phyloP scores from a whole-genome alignment of 192 early-diverging fungal species.

The Phycomyces blakesleeanus region DNA sequence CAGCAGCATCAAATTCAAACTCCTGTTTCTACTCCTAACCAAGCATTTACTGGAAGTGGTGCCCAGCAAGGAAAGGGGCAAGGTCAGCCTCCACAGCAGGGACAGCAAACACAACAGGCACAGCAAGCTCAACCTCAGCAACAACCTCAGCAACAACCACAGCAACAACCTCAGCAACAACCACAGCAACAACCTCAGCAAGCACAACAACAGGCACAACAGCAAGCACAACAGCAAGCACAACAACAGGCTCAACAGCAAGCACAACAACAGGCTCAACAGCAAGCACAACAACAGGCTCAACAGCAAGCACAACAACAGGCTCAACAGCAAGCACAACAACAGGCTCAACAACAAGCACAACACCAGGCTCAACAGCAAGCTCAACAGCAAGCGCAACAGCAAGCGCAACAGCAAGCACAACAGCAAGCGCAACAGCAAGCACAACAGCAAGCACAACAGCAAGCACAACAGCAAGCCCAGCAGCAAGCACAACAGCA shows the following conservation, averaged over 20 bases:
- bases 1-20: not conserved
- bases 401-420: no score
- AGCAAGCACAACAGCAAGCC: no score
- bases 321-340: no score
- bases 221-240: constrained; percentile 18
- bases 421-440: not conserved
- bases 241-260: constrained; percentile 9
- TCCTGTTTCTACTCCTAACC: not conserved
- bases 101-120: constrained; percentile 8
- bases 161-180: not conserved
- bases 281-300: no score
- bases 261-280: not conserved
- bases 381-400: not conserved
- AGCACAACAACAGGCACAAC: not conserved
- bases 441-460: no score
- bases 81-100: constrained; percentile 10
- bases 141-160: not conserved
- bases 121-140: not conserved
- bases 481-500: no score
- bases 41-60: not conserved
- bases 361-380: constrained; percentile 9
- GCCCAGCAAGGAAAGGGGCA: not conserved
- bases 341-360: no score
- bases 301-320: not conserved
- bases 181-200: constrained; percentile 15